Percentiles rank a stretch among this genome's conserved stretches.
phyloP scores from a whole-genome alignment of 2,329 filamentous ascomycete species.

The Grosmannia penicillata region DNA sequence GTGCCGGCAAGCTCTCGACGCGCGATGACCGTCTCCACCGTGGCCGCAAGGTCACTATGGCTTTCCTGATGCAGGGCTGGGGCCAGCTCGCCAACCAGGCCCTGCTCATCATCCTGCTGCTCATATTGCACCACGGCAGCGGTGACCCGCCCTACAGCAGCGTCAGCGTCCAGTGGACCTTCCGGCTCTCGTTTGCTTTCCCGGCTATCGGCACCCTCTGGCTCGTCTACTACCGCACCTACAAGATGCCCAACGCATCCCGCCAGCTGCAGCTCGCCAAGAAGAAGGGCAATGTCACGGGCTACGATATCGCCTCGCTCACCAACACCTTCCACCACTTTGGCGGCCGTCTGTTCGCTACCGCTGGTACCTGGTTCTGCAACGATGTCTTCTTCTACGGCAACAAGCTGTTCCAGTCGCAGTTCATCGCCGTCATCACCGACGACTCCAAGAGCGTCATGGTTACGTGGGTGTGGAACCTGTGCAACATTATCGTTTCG shows the following conservation, averaged over 20 bases:
- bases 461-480: slow-evolving; percentile 80
- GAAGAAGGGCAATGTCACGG: slow-evolving; percentile 74
- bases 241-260: slow-evolving; percentile 81
- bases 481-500: slow-evolving; percentile 79
- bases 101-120: slow-evolving; percentile 68
- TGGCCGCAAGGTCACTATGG: slow-evolving; percentile 86
- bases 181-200: slow-evolving; percentile 82
- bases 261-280: slow-evolving; percentile 72
- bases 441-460: slow-evolving; percentile 45
- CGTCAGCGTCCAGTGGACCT: slow-evolving; percentile 74
- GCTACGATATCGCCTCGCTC: slow-evolving; percentile 80
- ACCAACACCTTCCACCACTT: slow-evolving; percentile 69
- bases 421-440: slow-evolving; percentile 12
- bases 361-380: slow-evolving; percentile 80
- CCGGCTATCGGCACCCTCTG: slow-evolving; percentile 82
- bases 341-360: slow-evolving; percentile 72
- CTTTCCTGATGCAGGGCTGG: slow-evolving; percentile 98
- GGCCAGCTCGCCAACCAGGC: slow-evolving; percentile 92
- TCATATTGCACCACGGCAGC: slow-evolving; percentile 73
- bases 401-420: slow-evolving; percentile 13
- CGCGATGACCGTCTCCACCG: slow-evolving; percentile 88
- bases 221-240: slow-evolving; percentile 92
- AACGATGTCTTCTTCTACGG: slow-evolving; percentile 99
- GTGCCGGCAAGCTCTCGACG: slow-evolving; percentile 76
- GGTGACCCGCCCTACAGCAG: slow-evolving; percentile 65